Percentiles rank a stretch among this genome's conserved stretches.
Evolutionary conservation across 768 basidiomycete species (phyloP).

Genomic region (Suillus lakei): DNA sequence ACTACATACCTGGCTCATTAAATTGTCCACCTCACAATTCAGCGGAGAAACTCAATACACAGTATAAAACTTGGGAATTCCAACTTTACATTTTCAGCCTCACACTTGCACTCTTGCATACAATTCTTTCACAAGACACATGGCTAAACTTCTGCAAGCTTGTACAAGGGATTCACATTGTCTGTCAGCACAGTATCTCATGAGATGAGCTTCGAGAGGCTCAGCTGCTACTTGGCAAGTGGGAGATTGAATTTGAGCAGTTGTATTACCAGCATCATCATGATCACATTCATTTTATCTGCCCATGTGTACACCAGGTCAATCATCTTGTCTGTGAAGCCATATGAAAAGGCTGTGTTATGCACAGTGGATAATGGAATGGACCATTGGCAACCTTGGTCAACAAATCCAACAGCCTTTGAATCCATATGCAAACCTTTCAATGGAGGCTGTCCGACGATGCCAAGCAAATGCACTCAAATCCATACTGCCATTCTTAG

Average conservation of each 20-base stretch:
- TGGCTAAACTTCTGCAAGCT: constrained; percentile 29
- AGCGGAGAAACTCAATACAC: constrained; percentile 31
- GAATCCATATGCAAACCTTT: constrained; percentile 30
- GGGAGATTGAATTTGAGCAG: constrained; percentile 33
- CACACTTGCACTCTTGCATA: constrained; percentile 22
- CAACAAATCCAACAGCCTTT: constrained; percentile 29
- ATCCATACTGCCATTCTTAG: constrained; percentile 14
- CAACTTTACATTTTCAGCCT: constrained; percentile 26
- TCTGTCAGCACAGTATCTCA: constrained; percentile 24
- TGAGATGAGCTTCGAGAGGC: constrained; percentile 19
- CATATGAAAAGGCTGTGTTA: constrained; percentile 18
- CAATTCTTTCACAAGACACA: constrained; percentile 19
- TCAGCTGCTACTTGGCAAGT: constrained; percentile 22
- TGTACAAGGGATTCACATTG: constrained; percentile 25
- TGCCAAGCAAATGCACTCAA: constrained; percentile 23
- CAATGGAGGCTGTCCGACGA: constrained; percentile 25
- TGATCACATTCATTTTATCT: constrained; percentile 8
- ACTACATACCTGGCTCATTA: constrained; percentile 22
- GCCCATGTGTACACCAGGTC: constrained; percentile 4
- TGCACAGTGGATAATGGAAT: constrained; percentile 32
- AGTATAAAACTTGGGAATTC: constrained; percentile 36
- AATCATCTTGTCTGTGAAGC: constrained; percentile 18
- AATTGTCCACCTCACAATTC: constrained; percentile 29
- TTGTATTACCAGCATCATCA: constrained; percentile 28
- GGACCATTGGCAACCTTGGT: constrained; percentile 32